These are phyloP conservation scores for Trichosporon asahii DNA, from an alignment of 1,284 basidiomycete genomes.

Conservation along the genomic window DNA sequence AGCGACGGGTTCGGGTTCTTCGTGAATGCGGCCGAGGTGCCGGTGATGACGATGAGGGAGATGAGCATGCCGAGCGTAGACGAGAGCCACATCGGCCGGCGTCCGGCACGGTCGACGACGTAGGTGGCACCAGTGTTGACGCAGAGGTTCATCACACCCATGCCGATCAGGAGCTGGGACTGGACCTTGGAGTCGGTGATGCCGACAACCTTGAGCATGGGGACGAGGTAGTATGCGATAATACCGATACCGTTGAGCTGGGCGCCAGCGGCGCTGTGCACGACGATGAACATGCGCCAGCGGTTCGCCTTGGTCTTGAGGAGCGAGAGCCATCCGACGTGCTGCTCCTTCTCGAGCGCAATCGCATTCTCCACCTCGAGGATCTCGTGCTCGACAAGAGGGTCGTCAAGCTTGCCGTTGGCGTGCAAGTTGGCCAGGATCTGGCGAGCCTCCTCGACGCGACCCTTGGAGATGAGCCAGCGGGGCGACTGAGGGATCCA, in stretches of 20 bases:
- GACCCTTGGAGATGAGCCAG: constrained; percentile 59
- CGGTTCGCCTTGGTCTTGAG: constrained; percentile 17
- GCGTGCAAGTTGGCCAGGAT: constrained; percentile 38
- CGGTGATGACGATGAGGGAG: constrained; percentile 18
- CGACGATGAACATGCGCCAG: constrained; percentile 14
- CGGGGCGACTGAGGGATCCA: constrained; percentile 67
- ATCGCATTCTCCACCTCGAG: constrained; percentile 30
- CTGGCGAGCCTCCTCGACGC: constrained; percentile 32
- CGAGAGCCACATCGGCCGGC: constrained; percentile 21
- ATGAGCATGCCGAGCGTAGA: constrained; percentile 27
- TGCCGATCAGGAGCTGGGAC: constrained; percentile 16
- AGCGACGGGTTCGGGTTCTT: constrained; percentile 13
- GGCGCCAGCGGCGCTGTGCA: constrained; percentile 13
- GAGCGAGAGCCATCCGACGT: constrained; percentile 4
- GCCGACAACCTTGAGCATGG: constrained; percentile 23
- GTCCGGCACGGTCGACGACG: constrained; percentile 18
- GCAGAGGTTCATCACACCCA: constrained; percentile 21
- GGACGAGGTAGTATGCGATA: constrained; percentile 24
- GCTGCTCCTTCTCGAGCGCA: constrained; percentile 33
- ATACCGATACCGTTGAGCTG: constrained; percentile 19
- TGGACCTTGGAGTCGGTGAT: constrained; percentile 16
- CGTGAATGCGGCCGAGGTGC: constrained; percentile 10
- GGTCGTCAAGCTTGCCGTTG: constrained; percentile 27
- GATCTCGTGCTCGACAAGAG: constrained; percentile 24
- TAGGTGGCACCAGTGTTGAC: not conserved